Percentiles rank a stretch among this genome's conserved stretches.
Evolutionary conservation across 345 rosid genomes (phyloP).

Genomic region (Nephelium lappaceum): DNA sequence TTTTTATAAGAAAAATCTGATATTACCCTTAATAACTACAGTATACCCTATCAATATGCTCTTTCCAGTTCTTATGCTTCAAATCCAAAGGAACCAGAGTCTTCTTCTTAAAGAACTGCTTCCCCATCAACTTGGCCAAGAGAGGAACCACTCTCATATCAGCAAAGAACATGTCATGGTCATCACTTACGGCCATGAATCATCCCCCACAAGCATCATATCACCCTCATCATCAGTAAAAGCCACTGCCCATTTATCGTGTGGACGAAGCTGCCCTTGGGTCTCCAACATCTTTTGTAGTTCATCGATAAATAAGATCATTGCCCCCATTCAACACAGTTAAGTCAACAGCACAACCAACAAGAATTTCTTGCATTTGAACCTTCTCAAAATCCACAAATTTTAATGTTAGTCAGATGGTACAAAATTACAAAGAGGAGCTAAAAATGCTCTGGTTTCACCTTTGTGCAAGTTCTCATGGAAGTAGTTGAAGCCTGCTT

Average conservation of each 20-base stretch:
- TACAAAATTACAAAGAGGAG: neutral
- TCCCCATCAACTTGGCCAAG: no score
- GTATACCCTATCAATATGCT: no score
- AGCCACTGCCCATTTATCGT: conserved; percentile 62
- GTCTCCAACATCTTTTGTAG: conserved; percentile 76
- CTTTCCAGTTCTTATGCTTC: no score
- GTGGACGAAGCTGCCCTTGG: conserved; percentile 50
- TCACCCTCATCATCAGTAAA: conserved; percentile 81
- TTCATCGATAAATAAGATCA: conserved; percentile 53
- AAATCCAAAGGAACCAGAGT: no score
- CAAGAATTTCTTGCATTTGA: conserved; percentile 78
- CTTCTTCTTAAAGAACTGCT: no score
- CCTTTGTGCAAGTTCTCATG: conserved; percentile 65
- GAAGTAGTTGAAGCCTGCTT: conserved; percentile 37
- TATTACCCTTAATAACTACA: no score
- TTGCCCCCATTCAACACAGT: conserved; percentile 53
- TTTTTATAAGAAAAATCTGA: no score
- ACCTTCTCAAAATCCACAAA: conserved; percentile 46
- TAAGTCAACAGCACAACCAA: conserved; percentile 72
- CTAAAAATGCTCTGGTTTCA: conserved; percentile 19
- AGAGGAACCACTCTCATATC: no score
- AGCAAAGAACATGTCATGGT: neutral
- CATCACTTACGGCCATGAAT: conserved; percentile 71
- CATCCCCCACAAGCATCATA: conserved; percentile 75
- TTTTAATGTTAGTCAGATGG: neutral